Evolutionary conservation across 495 filamentous ascomycete genomes (phyloP), one percentile per base, ranked within the genome.

Genomic region (Neurospora sp.): DNA sequence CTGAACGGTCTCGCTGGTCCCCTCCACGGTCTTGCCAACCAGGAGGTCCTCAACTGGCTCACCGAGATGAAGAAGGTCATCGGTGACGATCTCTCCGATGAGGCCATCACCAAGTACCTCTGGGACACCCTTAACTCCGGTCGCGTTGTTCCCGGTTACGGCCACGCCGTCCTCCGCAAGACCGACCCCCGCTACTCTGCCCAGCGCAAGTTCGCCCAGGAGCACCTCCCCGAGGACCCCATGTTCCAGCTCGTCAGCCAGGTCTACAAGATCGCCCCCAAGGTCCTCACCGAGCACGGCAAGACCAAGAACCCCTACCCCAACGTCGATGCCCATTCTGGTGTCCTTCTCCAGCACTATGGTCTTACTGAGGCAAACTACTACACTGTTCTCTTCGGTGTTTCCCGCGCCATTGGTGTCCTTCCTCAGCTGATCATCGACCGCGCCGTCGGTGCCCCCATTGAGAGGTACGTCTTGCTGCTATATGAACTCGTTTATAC

Each of bases 221-320:
- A 83, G 78, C 83, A 95, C 81, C 92, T 98, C 80, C 93, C 94
- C 78, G 88, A 96, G 81, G 94, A 97, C 87, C 93, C 93, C 75
- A 97, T 99, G 94, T 99, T 97, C 93, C 92, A 98, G 89, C 91
- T 99, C 72, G 96, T 99, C 86, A 93, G 90, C 89, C 94, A 98
- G 86, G 95, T 98, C 76, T 98, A 97, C 90, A 98, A 99, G 91
- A 98, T 99, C 81, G 96, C 96, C 71, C 96, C 96, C 74, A 93
- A 92, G 80, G 96, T 99, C 73, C 86, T 99, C 77, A 98, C 96
- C 73, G 95, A 98, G 88, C 96, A 99, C 86, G 96, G 96, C 85
- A 99, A 99, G 92, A 97, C 94, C 84, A 96, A 96, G 91, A 96
- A 96, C 91, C 78, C 82, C 65, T 82, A 71, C 77, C 77, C 78